Evolutionary conservation across 176 grass and related monocot species (phyloP), one percentile per base, ranked within the genome.

Genomic region (Aegilops longissima): DNA sequence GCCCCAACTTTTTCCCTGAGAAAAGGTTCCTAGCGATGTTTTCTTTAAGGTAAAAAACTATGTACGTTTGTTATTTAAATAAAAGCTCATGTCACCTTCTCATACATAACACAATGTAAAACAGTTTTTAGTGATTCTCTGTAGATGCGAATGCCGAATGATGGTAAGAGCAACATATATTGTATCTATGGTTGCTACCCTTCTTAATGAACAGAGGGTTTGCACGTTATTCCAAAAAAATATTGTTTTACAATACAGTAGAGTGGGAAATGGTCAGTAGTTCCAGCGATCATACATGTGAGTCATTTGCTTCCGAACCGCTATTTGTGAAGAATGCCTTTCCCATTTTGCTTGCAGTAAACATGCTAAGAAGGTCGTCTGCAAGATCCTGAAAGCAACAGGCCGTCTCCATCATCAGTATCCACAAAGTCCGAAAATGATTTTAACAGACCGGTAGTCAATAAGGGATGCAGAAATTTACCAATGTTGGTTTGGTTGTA

Each of bases 271-370:
- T 5, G 0, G 2, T 70, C 36, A 36, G 68, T 76, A 25, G 21
- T 51, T 58, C 33, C 24, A 59, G 27, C 13, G 61, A 44, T 23
- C 76, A 56, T 75, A 98, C 97, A 90, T 96, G 97, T 23, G 97
- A 96, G 74, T 99, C 97, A 87, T 99, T 99, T 70, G 97, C 97
- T 93, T 99, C 97, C 21, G 97, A 99, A 70, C 97, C 94, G n/a
- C 94, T 99, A 70, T 94, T 99, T 61, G 97, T 96, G 87, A 99
- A 99, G 87, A 96, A 99, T 23, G 95, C 92, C 79, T 99, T 99
- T 42, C 92, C 92, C 97, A 99, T 96, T 90, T 99, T 81, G 38
- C 82, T 96, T 83, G 92, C 92, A 12, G 97, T 96, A 77, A 96
- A 99, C 78, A 91, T 90, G 39, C 85, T 88, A 82, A 96, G 86